Base-by-base conservation (phyloP, 768 basidiomycete species). In the Coprinopsis strossmayeri region DNA sequence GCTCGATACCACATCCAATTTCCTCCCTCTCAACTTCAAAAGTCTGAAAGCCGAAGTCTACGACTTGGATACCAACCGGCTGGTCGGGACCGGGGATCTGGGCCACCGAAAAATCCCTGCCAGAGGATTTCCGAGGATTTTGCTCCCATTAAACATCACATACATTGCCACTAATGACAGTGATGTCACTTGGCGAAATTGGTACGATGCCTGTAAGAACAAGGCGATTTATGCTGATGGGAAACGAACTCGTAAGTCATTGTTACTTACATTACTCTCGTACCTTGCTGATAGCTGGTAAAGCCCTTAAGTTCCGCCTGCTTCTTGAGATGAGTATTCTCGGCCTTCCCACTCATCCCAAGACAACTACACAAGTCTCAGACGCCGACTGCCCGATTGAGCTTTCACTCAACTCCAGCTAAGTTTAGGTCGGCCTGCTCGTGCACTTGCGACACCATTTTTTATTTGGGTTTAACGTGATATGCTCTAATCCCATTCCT, bases 171-270 rank as follows among this genome's bases (percentile, higher is more conserved):
- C 78, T 10, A 96, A 97, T 60, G 73, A 78, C 38, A 78, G 84
- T 3, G 93, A 97, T 65, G 70, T 74, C 28, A 95, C 93, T 18
- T 97, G 84, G 87, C 60, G 61, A 5, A 80, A 79, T 46, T 88
- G 85, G 81, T 87, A 92, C 61, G 70, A 84, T 49, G 84, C 77
- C 4, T 93, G 91, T 70, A 76, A 74, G 67, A 84, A 90, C 60
- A 58, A 63, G 34, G 70, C 63, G 30, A 59, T 78, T 25, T 78
- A 68, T 61, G 27, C 62, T 2, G 66, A 66, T 59, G 79, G 76
- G n/a, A 67, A 62, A 40, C 78, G 83, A 46, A 80, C 77, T 48
- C 73, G 82, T 91, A 58, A 26, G 84, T 74, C 40, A 11, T 41
- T 21, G 25, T 1, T 3, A 12, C n/a, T n/a, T n/a, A n/a, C n/a